Conservation (phyloP, 179 eudicot species). For the Patellifolia procumbens region DNA sequence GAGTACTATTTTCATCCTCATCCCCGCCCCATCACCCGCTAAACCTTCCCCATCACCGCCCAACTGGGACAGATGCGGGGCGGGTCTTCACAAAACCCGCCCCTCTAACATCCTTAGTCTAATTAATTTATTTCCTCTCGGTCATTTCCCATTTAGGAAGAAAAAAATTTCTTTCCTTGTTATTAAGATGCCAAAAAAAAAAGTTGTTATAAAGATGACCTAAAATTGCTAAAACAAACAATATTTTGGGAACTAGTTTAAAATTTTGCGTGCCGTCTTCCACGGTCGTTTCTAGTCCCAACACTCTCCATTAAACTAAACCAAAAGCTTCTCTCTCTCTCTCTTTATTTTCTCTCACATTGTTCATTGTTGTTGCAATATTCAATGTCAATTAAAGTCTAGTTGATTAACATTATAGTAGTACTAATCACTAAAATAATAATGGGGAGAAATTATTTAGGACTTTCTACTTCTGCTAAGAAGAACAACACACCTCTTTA, state of each 20-base stretch:
- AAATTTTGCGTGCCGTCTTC: conserved; percentile 35
- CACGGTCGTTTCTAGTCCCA: conserved; percentile 41
- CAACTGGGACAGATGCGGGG: no score
- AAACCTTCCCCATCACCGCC: no score
- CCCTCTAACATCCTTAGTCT: no score
- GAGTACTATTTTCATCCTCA: no score
- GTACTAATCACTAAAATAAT: conserved; percentile 5
- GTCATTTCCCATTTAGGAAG: no score
- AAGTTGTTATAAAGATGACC: conserved; percentile 21
- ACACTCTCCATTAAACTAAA: conserved; percentile 23
- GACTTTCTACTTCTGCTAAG: conserved; percentile 3
- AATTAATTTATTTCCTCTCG: no score
- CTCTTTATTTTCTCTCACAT: neutral
- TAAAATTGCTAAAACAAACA: conserved; percentile 26
- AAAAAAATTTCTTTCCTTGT: neutral
- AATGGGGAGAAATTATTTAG: conserved; percentile 1
- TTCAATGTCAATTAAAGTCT: neutral
- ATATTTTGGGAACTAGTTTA: neutral
- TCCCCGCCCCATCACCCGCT: no score
- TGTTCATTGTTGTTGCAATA: conserved; percentile 18
- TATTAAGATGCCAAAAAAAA: neutral
- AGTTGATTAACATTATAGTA: neutral
- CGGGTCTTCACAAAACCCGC: no score
- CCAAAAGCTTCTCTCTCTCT: neutral
- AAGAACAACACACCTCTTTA: neutral